These are phyloP conservation scores for Penicillium freii DNA, from an alignment of 2,329 filamentous ascomycete species.

Conservation along the genomic window DNA sequence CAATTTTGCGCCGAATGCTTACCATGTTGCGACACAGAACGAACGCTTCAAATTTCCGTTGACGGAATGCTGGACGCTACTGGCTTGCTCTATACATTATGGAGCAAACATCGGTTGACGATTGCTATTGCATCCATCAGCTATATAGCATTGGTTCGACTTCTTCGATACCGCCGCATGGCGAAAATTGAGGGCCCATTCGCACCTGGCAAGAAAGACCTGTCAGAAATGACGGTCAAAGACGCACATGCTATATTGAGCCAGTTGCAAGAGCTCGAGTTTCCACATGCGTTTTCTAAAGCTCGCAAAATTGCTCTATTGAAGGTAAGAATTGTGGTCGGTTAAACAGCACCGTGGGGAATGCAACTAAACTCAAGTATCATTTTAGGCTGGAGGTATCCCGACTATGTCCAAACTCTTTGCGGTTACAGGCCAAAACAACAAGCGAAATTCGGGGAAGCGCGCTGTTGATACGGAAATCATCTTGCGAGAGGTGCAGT, in stretches of 20 bases:
- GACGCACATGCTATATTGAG: conserved; percentile 31
- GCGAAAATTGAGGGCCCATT: conserved; percentile 1
- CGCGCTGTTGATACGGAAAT: conserved; percentile 50
- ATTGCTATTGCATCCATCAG: background rate
- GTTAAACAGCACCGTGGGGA: background rate
- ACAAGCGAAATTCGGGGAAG: conserved; percentile 45
- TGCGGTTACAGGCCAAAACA: conserved; percentile 47
- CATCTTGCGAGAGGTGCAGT: conserved; percentile 44
- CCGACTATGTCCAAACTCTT: conserved; percentile 51
- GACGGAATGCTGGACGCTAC: background rate
- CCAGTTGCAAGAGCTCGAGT: conserved; percentile 33
- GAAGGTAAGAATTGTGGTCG: conserved; percentile 19
- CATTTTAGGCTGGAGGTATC: conserved; percentile 47
- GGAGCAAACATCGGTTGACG: background rate
- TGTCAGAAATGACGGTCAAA: conserved; percentile 33
- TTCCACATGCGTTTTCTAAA: conserved; percentile 31
- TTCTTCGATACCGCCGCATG: conserved; percentile 4
- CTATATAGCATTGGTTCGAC: background rate
- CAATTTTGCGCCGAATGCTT: background rate
- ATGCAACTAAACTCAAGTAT: background rate
- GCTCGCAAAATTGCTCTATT: conserved; percentile 27
- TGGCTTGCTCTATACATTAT: background rate
- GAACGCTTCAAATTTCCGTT: background rate
- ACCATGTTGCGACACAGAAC: background rate
- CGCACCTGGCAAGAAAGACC: background rate